phyloP scores from a whole-genome alignment of 2,329 filamentous ascomycete species.

The Fusarium sp. region DNA sequence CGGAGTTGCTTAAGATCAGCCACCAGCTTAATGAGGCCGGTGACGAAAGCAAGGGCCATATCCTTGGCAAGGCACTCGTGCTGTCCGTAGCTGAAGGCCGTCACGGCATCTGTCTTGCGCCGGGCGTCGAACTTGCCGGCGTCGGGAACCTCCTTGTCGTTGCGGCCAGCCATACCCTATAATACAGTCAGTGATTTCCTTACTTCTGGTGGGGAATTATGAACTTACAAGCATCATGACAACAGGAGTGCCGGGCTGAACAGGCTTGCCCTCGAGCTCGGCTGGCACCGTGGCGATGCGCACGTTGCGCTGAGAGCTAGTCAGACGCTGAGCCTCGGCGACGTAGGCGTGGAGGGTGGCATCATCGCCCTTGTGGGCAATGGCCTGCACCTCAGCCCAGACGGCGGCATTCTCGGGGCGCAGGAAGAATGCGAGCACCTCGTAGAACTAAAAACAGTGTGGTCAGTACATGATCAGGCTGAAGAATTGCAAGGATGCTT shows the following conservation, averaged over 20 bases:
- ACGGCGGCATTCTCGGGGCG: constrained; percentile 54
- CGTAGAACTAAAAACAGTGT: constrained; percentile 53
- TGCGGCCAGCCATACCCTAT: constrained; percentile 54
- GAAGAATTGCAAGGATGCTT: constrained; percentile 20
- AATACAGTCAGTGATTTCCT: constrained; percentile 21
- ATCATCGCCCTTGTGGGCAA: constrained; percentile 52
- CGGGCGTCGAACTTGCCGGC: constrained; percentile 56
- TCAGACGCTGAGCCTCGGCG: constrained; percentile 55
- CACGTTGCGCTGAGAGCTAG: constrained; percentile 54
- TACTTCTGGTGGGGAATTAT: accelerated
- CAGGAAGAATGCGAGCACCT: constrained; percentile 58
- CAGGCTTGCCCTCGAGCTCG: constrained; percentile 52
- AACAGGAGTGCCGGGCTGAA: constrained; percentile 56
- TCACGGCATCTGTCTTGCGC: constrained; percentile 54
- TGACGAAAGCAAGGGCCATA: constrained; percentile 55
- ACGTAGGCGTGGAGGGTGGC: constrained; percentile 52
- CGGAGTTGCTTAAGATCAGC: constrained; percentile 59
- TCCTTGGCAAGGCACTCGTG: constrained; percentile 60
- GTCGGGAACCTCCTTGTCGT: constrained; percentile 51
- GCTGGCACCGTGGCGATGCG: constrained; percentile 49
- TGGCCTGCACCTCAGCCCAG: constrained; percentile 57
- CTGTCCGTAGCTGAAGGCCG: constrained; percentile 59
- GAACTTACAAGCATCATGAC: constrained; percentile 55
- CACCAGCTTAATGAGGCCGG: constrained; percentile 56
- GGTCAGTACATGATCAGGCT: background rate